These are phyloP conservation scores for Fistulifera solaris DNA, from an alignment of 108 stramenopile genomes.

Conservation along the genomic window DNA sequence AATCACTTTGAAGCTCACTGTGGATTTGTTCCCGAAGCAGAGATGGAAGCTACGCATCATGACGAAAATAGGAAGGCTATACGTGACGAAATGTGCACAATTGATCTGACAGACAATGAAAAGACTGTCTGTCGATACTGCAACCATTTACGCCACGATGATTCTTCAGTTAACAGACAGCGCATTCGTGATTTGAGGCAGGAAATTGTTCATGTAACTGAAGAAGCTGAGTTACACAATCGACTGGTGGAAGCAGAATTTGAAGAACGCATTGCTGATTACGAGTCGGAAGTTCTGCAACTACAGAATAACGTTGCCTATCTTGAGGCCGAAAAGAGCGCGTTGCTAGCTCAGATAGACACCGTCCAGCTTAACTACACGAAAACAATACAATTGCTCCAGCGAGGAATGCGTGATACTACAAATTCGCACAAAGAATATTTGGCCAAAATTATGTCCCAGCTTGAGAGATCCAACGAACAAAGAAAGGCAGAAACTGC, in stretches of 20 bases:
- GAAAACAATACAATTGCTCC: constrained; percentile 1
- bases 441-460: constrained; percentile 1
- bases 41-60: too few relatives aligned
- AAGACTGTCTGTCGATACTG: too few relatives aligned
- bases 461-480: constrained; percentile 4
- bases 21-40: too few relatives aligned
- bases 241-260: constrained; percentile 5
- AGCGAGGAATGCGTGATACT: background rate
- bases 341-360: background rate
- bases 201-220: constrained; percentile 6
- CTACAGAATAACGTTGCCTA: background rate
- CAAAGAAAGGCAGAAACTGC: background rate
- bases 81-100: too few relatives aligned
- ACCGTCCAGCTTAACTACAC: background rate
- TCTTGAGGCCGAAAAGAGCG: constrained; percentile 2
- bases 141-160: too few relatives aligned
- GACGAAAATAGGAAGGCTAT: too few relatives aligned
- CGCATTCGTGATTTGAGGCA: background rate
- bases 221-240: constrained; percentile 8
- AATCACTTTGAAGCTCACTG: too few relatives aligned
- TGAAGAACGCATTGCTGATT: constrained; percentile 6
- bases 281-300: constrained; percentile 10
- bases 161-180: too few relatives aligned
- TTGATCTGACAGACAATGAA: too few relatives aligned
- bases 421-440: constrained; percentile 8